Evolutionary conservation across 345 rosid genomes (phyloP), one percentile per base, ranked within the genome.

Genomic region (Salix caprea): DNA sequence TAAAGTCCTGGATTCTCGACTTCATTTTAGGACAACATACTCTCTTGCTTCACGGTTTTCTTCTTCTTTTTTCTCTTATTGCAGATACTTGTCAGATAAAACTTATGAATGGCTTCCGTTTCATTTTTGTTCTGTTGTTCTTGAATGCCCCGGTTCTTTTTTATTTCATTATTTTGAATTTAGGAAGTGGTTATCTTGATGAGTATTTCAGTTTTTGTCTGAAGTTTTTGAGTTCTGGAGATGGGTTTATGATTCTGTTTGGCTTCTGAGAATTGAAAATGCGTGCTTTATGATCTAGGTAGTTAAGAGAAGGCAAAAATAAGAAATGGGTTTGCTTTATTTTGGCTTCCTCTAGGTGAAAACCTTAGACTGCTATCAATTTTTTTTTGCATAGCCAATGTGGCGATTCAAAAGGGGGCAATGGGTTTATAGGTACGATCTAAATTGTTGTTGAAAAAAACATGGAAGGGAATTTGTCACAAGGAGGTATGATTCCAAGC

Each of bases 401-500:
- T n/a, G 52, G 24, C 6, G 50, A 37, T 34, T 37, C 32, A 6
- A 34, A 48, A 75, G 82, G 40, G 75, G 76, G 30, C 68, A 75
- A 69, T 61, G 56, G 70, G 40, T 80, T 74, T 15, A 21, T 72
- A 74, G 70, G 68, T 69, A 8, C 65, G 82, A 84, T 74, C 24
- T 67, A 44, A n/a, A 18, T 79, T 48, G 56, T 44, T 73, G 42
- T 46, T 69, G 69, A 69, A 26, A 13, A 50, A 70, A 56, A 30
- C 72, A 94, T 92, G 98, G 94, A 92, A 71, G 91, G 89, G 67
- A 89, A 87, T 86, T 79, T 88, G 54, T 75, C 93, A 10, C 93
- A 86, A 80, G 93, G 96, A 80, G 90, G 91, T 77, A 85, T 88
- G 84, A 69, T 88, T 82, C 86, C 94, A 2, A 90, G 88, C 75